Conservation (phyloP, 2,329 filamentous ascomycete genomes). For the Endothia cerciana region DNA sequence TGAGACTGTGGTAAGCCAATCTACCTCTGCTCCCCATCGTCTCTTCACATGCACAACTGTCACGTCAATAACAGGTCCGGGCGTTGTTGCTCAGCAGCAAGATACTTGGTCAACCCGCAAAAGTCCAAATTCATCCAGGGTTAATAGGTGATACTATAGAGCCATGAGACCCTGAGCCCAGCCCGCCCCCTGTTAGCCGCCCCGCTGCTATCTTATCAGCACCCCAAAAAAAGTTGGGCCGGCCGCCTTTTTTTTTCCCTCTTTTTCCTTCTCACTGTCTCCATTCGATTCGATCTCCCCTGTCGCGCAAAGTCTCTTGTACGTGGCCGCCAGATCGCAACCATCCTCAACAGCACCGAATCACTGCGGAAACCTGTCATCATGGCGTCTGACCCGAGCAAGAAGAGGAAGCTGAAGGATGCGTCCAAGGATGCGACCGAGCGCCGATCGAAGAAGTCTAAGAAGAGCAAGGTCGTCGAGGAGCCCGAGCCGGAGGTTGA, state of each 20-base stretch:
- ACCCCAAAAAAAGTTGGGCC: slow-evolving; percentile 28
- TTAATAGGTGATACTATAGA: background rate
- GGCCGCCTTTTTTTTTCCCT: slow-evolving; percentile 3
- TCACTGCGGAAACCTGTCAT: slow-evolving; percentile 22
- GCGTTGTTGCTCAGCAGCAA: no score
- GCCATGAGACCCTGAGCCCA: background rate
- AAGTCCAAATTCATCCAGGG: background rate
- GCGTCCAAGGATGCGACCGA: slow-evolving; percentile 32
- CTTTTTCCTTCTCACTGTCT: slow-evolving; percentile 9
- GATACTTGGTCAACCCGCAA: no score
- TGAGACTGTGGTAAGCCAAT: no score
- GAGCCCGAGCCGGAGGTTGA: slow-evolving; percentile 26
- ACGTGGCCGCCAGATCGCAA: background rate
- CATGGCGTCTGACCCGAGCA: slow-evolving; percentile 39
- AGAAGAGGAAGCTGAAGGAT: slow-evolving; percentile 44
- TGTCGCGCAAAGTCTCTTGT: background rate
- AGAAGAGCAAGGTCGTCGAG: slow-evolving; percentile 21
- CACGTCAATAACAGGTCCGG: no score
- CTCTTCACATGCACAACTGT: no score
- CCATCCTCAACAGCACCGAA: background rate
- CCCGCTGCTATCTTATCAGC: slow-evolving; percentile 26
- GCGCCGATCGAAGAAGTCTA: slow-evolving; percentile 14
- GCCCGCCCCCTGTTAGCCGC: slow-evolving; percentile 10
- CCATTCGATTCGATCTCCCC: background rate
- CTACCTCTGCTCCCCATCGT: no score